Conservation (phyloP, 371 early-diverging fungal genomes). For the Synchytrium microbalum region DNA sequence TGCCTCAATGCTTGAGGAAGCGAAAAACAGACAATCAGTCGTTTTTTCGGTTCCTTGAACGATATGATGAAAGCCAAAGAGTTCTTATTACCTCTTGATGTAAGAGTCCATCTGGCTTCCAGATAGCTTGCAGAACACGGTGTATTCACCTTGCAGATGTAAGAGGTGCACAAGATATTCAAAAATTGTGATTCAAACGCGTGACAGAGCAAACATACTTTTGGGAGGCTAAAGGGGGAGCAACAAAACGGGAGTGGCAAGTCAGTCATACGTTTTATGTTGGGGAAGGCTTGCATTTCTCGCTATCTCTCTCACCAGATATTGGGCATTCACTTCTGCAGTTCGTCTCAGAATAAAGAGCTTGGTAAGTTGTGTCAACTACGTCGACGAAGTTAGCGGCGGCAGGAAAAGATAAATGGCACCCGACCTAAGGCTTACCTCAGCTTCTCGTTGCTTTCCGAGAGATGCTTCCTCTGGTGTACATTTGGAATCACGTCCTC, state of each 20-base stretch:
- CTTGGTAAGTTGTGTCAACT: background rate
- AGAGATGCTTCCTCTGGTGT: conserved; percentile 66
- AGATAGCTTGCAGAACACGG: background rate
- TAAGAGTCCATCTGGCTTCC: background rate
- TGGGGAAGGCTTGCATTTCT: too few species aligned
- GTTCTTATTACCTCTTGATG: background rate
- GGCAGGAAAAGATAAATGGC: too few species aligned
- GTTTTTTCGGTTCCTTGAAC: too few species aligned
- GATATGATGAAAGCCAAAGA: too few species aligned
- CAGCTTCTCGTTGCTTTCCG: conserved; percentile 78
- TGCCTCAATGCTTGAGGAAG: too few species aligned
- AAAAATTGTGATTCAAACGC: background rate
- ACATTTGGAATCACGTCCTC: conserved; percentile 88
- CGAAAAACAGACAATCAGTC: too few species aligned
- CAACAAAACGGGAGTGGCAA: too few species aligned
- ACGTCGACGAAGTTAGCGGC: too few species aligned
- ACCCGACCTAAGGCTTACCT: too few species aligned
- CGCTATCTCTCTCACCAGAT: conserved; percentile 35
- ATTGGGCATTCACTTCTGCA: conserved; percentile 42
- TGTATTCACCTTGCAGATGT: background rate
- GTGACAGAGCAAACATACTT: background rate
- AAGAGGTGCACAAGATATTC: conserved; percentile 14
- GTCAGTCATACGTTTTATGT: too few species aligned
- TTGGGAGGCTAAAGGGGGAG: background rate
- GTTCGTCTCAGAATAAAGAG: conserved; percentile 42